Evolutionary conservation across 2,329 filamentous ascomycete species (phyloP).

Genomic region (Harringtonia lauricola): DNA sequence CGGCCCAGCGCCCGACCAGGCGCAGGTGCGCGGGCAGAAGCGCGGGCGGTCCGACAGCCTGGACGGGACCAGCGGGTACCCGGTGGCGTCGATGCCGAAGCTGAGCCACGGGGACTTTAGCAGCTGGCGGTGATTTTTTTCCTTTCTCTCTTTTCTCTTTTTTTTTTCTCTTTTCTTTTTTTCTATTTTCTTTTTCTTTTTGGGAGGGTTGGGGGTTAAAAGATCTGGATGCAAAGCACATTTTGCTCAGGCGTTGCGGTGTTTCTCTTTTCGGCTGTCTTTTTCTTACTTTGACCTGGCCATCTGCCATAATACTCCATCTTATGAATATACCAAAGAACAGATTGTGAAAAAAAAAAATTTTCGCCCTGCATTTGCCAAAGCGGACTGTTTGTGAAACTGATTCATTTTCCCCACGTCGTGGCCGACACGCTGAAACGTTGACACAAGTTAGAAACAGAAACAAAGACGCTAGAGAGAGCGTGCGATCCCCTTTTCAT

Average conservation of each 20-base stretch:
- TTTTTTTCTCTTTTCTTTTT: not conserved
- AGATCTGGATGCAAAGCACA: no score
- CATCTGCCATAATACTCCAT: no score
- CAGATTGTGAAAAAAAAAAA: no score
- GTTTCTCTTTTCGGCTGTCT: not conserved
- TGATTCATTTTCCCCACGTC: no score
- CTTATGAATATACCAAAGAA: no score
- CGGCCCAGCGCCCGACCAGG: not conserved
- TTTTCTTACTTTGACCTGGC: not conserved
- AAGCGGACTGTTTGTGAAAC: no score
- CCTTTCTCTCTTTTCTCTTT: not conserved
- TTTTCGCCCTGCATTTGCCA: no score
- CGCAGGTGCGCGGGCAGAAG: conserved; percentile 16
- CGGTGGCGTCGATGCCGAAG: conserved; percentile 11
- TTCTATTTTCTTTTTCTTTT: not conserved
- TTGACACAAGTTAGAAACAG: no score
- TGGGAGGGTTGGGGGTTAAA: not conserved
- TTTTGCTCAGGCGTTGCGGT: no score
- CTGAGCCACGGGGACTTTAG: conserved; percentile 12
- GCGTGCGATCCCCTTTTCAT: no score
- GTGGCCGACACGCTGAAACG: no score
- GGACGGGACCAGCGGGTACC: conserved; percentile 13
- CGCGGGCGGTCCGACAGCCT: conserved; percentile 21
- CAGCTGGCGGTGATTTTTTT: conserved; percentile 10
- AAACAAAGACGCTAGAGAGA: no score